These are phyloP conservation scores for Suillus occidentalis DNA, from an alignment of 768 basidiomycete genomes.

Conservation along the genomic window DNA sequence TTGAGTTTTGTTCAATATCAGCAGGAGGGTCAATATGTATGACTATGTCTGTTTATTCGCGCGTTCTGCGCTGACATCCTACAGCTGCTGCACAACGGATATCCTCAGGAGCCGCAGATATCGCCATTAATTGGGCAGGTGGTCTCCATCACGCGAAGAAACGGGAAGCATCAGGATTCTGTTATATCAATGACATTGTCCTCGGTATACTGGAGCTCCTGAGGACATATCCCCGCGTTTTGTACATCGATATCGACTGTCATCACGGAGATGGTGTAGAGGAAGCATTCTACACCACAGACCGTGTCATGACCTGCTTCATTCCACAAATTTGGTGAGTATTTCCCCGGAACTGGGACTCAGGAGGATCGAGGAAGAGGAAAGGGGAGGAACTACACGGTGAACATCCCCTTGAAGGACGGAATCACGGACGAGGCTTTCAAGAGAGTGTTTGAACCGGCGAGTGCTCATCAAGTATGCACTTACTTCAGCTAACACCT, in stretches of 20 bases:
- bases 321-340: constrained; percentile 95
- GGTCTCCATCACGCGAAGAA: constrained; percentile 99
- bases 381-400: constrained; percentile 81
- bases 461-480: constrained; percentile 39
- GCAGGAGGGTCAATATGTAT: constrained; percentile 92
- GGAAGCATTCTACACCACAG: constrained; percentile 97
- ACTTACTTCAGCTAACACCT: constrained; percentile 5
- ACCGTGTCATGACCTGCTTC: constrained; percentile 97
- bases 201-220: constrained; percentile 91
- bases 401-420: constrained; percentile 94
- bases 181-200: constrained; percentile 98
- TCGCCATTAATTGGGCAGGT: constrained; percentile 96
- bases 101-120: constrained; percentile 74
- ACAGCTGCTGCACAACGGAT: constrained; percentile 80
- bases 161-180: constrained; percentile 96
- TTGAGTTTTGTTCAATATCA: constrained; percentile 96
- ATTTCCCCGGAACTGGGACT: constrained; percentile 74
- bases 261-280: constrained; percentile 99
- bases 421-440: constrained; percentile 92
- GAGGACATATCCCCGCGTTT: constrained; percentile 80
- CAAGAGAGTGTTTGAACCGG: constrained; percentile 87
- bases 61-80: constrained; percentile 3
- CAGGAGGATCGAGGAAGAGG: constrained; percentile 84
- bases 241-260: constrained; percentile 98
- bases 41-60: constrained; percentile 20